Conservation (phyloP, 768 basidiomycete genomes). For the Agrocybe praecox region DNA sequence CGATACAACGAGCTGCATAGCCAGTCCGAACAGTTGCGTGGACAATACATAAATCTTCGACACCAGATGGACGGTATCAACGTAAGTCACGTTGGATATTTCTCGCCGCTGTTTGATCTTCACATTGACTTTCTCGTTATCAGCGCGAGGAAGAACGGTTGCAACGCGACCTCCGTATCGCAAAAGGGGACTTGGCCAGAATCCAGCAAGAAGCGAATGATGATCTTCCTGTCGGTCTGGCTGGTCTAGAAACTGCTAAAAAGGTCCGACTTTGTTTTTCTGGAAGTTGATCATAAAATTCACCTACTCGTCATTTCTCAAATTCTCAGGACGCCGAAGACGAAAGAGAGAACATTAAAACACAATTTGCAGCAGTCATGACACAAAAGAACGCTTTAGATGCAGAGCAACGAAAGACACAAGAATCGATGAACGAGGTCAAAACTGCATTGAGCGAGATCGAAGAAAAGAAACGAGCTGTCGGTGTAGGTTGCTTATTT, state of each 20-base stretch:
- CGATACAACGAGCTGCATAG: conserved; percentile 17
- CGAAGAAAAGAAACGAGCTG: conserved; percentile 39
- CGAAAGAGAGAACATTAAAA: conserved; percentile 48
- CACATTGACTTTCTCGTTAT: background rate
- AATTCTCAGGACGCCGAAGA: conserved; percentile 50
- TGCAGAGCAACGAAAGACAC: conserved; percentile 41
- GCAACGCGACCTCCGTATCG: conserved; percentile 23
- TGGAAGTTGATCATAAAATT: background rate
- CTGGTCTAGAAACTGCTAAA: conserved; percentile 55
- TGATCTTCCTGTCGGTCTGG: conserved; percentile 66
- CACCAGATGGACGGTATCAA: conserved; percentile 26
- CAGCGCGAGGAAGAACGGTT: conserved; percentile 31
- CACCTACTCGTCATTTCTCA: background rate
- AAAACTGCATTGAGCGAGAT: conserved; percentile 55
- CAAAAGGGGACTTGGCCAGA: conserved; percentile 36
- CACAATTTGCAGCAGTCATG: conserved; percentile 52
- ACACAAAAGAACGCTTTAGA: conserved; percentile 50
- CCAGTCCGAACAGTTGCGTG: conserved; percentile 24
- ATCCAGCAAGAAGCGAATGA: conserved; percentile 68
- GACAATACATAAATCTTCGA: conserved; percentile 26
- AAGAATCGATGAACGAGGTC: conserved; percentile 46
- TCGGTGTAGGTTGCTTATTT: conserved; percentile 41
- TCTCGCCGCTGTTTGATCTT: background rate
- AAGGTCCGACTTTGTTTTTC: conserved; percentile 36
- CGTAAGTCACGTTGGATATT: conserved; percentile 28